These are phyloP conservation scores for Flaveria floridana DNA, from an alignment of 140 eudicot genomes.

Conservation along the genomic window DNA sequence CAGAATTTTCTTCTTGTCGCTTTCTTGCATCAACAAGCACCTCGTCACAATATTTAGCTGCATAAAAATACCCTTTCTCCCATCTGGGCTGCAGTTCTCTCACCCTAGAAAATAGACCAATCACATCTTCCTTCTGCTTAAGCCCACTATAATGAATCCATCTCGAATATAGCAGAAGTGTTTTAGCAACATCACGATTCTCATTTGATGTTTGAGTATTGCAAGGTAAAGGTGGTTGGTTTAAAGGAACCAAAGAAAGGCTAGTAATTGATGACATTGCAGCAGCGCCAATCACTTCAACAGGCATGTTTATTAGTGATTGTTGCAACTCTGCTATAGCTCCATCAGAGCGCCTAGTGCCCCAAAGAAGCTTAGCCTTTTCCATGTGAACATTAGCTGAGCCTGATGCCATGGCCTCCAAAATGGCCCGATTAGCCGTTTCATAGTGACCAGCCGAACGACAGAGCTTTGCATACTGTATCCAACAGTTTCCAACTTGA, in stretches of 20 bases:
- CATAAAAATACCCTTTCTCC: constrained; percentile 94
- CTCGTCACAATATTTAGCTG: constrained; percentile 91
- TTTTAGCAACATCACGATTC: constrained; percentile 73
- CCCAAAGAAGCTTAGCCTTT: constrained; percentile 98
- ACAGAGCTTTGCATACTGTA: constrained; percentile 94
- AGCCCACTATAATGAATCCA: constrained; percentile 97
- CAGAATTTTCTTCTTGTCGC: constrained; percentile 78
- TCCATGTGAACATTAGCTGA: constrained; percentile 91
- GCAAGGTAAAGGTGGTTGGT: constrained; percentile 52
- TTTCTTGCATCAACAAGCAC: constrained; percentile 93
- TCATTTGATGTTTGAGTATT: constrained; percentile 62
- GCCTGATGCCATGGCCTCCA: constrained; percentile 84
- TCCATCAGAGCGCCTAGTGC: constrained; percentile 89
- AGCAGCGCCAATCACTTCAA: constrained; percentile 78
- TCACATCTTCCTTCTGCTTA: constrained; percentile 94
- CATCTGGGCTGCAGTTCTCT: constrained; percentile 93
- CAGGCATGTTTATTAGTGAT: constrained; percentile 78
- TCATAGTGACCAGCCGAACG: constrained; percentile 99
- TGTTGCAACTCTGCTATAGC: constrained; percentile 96
- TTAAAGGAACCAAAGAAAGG: constrained; percentile 70
- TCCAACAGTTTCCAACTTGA: constrained; percentile 94
- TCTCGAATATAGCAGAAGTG: constrained; percentile 86
- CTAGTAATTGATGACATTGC: constrained; percentile 89
- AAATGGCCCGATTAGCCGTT: constrained; percentile 93
- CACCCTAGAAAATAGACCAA: constrained; percentile 77